These are phyloP conservation scores for Rhodotorula taiwanensis DNA, from an alignment of 768 basidiomycete genomes.

Conservation along the genomic window DNA sequence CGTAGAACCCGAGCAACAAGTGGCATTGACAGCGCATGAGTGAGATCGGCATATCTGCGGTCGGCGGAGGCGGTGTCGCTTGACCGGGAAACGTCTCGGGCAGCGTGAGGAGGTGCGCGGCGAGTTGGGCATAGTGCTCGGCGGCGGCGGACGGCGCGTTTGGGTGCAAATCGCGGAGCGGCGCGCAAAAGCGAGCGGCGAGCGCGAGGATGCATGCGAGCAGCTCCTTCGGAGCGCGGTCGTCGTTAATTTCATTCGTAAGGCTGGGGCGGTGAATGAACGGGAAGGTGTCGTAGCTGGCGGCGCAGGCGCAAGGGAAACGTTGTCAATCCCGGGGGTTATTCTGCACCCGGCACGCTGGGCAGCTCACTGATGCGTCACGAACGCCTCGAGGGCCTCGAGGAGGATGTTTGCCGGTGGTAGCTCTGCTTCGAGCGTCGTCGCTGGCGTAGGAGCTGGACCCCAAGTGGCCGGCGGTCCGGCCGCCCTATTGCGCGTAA, in stretches of 20 bases:
- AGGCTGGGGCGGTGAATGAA: conserved; percentile 28
- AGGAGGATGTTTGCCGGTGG: conserved; percentile 8
- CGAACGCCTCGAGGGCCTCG: conserved; percentile 18
- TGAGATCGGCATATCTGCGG: conserved; percentile 16
- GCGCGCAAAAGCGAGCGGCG: conserved; percentile 19
- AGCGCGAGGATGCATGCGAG: conserved; percentile 32
- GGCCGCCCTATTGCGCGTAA: too few species aligned
- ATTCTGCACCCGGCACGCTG: too few species aligned
- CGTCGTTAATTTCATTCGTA: conserved; percentile 5
- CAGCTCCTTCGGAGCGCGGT: conserved; percentile 24
- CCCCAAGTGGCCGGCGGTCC: too few species aligned
- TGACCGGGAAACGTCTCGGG: conserved; percentile 13
- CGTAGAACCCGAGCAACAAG: conserved; percentile 34
- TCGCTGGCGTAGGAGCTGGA: not conserved
- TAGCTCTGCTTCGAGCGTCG: conserved; percentile 12
- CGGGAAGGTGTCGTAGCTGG: conserved; percentile 33
- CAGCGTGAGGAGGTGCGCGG: conserved; percentile 23
- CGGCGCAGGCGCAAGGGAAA: too few species aligned
- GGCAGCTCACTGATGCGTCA: conserved; percentile 30
- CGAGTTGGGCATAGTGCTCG: conserved; percentile 31
- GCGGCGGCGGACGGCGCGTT: conserved; percentile 19
- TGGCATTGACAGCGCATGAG: conserved; percentile 35
- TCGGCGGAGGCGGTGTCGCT: not conserved
- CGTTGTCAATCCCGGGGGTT: too few species aligned
- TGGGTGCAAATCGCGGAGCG: conserved; percentile 22